These are phyloP conservation scores for Chaetomium cochliodes DNA, from an alignment of 495 filamentous ascomycete genomes.

Conservation along the genomic window DNA sequence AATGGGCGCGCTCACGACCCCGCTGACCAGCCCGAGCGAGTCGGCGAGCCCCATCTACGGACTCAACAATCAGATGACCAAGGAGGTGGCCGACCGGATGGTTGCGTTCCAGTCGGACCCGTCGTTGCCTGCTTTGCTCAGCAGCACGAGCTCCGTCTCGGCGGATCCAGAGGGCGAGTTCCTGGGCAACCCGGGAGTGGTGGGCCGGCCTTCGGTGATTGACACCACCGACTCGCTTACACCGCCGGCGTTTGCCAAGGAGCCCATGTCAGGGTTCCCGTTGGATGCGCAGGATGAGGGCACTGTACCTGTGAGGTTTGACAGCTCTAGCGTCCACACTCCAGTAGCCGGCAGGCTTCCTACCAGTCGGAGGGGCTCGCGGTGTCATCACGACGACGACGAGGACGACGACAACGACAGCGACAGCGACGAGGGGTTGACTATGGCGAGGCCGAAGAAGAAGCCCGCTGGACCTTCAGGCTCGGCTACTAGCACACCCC, in stretches of 20 bases:
- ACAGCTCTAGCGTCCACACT: constrained; percentile 4
- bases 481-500: not conserved
- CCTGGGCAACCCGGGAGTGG: constrained; percentile 48
- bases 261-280: constrained; percentile 44
- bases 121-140: constrained; percentile 72
- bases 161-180: constrained; percentile 57
- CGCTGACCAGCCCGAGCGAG: constrained; percentile 51
- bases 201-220: constrained; percentile 41
- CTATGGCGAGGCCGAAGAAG: constrained; percentile 48
- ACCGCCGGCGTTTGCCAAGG: constrained; percentile 50
- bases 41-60: constrained; percentile 58
- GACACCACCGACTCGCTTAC: constrained; percentile 55
- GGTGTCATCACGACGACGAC: constrained; percentile 24
- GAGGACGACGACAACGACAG: constrained; percentile 55
- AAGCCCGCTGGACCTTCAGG: constrained; percentile 11
- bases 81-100: constrained; percentile 57
- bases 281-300: constrained; percentile 38
- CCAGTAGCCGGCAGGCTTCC: not conserved
- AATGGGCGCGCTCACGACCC: constrained; percentile 41
- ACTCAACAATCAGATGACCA: constrained; percentile 51
- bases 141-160: constrained; percentile 78
- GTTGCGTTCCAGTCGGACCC: constrained; percentile 69
- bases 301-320: constrained; percentile 29
- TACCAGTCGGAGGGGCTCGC: constrained; percentile 6
- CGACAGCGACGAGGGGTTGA: constrained; percentile 55